phyloP scores from a whole-genome alignment of 2,329 filamentous ascomycete genomes.

The Torrubiella hemipterigena region DNA sequence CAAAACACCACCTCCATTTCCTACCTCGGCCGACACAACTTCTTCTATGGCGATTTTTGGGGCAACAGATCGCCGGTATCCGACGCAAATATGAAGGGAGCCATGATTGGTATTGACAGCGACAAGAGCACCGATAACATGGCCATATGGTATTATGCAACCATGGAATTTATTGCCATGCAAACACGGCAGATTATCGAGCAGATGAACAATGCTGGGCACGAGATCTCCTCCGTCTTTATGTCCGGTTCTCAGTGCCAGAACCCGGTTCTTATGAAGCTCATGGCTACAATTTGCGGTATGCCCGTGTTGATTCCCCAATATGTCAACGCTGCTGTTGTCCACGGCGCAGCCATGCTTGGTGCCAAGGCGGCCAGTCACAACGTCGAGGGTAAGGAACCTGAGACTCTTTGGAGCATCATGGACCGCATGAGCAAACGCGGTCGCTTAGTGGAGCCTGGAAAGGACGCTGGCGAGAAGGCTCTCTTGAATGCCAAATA shows the following conservation, averaged over 20 bases:
- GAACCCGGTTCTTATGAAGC: slow-evolving; percentile 81
- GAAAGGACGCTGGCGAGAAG: slow-evolving; percentile 60
- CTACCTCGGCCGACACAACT: slow-evolving; percentile 84
- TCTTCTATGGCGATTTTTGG: slow-evolving; percentile 97
- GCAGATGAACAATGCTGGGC: slow-evolving; percentile 82
- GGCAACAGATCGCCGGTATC: slow-evolving; percentile 92
- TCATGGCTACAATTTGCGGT: slow-evolving; percentile 80
- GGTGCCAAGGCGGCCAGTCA: slow-evolving; percentile 93
- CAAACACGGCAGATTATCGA: slow-evolving; percentile 94
- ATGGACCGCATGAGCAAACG: slow-evolving; percentile 98
- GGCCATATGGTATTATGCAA: slow-evolving; percentile 85
- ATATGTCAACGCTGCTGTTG: slow-evolving; percentile 91
- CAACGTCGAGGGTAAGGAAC: slow-evolving; percentile 53
- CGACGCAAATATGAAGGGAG: slow-evolving; percentile 84
- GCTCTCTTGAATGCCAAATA: slow-evolving; percentile 80
- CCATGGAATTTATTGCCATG: slow-evolving; percentile 95
- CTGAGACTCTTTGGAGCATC: slow-evolving; percentile 85
- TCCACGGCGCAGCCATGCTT: slow-evolving; percentile 96
- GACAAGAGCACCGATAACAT: slow-evolving; percentile 82
- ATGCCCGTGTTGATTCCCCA: slow-evolving; percentile 90
- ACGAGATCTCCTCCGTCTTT: slow-evolving; percentile 85
- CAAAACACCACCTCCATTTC: slow-evolving; percentile 63
- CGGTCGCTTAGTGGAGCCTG: slow-evolving; percentile 70
- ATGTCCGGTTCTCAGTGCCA: slow-evolving; percentile 98
- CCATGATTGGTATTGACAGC: slow-evolving; percentile 73